Evolutionary conservation across 2,329 filamentous ascomycete genomes (phyloP), one percentile per base, ranked within the genome.

Genomic region (Beauveria caledonica): DNA sequence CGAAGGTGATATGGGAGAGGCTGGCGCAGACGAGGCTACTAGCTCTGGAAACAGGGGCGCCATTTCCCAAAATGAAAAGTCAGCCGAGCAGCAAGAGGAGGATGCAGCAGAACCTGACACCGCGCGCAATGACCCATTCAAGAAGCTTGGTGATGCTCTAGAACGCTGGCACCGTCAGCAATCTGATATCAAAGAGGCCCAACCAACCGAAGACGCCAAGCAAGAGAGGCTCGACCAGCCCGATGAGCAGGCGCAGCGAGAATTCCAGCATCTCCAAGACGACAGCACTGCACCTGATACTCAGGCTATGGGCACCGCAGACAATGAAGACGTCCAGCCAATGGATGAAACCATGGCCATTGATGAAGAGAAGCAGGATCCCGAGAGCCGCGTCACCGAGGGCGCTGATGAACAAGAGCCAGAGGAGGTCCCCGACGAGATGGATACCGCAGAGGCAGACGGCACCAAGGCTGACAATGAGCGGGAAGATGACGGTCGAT

Each of bases 161-260:
- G 92, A 97, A 72, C 85, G 88, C 67, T 99, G 92, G 90, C 92
- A 97, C 72, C 85, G 90, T 62, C 90, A 92, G 69, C 90, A 95
- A 68, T 85, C 84, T 51, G 88, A 96, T 63, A 97, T 99, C 66
- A 78, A 83, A 70, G 81, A 88, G 61, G 70, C 73, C 5, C 67
- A 70, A 19, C 76, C 82, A 2, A 77, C 84, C 58, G 70, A 75
- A 13, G 65, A 68, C 2, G 75, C 83, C 54, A 74, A 84, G 65
- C 76, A 75, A 42, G 73, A 80, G 46, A 71, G 77, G 48, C 46
- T 64, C 8, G 64, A 66, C 17, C 74, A 76, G 65, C 84, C 89
- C 62, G 79, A 86, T n/a, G 86, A 94, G 63, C 88, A 90, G 79
- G 80, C 83, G 10, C 81, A 87, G 69, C 84, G 84, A n/a, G 92